Evolutionary conservation across 768 basidiomycete genomes (phyloP), one percentile per base, ranked within the genome.

Genomic region (Leccinum ochraceum): DNA sequence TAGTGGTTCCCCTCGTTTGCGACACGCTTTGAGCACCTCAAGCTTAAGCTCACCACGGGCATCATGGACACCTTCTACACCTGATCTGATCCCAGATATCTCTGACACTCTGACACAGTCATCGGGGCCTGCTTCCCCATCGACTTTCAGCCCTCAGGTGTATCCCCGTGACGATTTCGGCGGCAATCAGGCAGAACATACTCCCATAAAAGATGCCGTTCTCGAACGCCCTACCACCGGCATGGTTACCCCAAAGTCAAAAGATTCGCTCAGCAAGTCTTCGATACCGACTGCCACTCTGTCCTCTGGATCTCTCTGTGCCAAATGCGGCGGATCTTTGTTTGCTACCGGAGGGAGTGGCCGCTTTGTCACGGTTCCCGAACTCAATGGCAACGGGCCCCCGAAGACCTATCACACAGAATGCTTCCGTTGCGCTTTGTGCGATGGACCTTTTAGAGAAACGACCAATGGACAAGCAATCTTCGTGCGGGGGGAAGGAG

Each of bases 361-460:
- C 46, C 83, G 82, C 59, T 92, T 86, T 71, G 83, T 92, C 34
- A 89, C 88, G 2, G 83, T 92, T 30, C 89, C 90, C 7, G 83
- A 81, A 59, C 72, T 75, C 54, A 73, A 69, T 37, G 66, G 73
- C 2, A 69, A 66, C 58, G 77, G 77, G 17, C 74, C 76, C 24
- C 80, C 85, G n/a, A 81, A 81, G 70, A 79, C 81, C 22, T 94
- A 89, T 66, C 92, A 94, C 64, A 79, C 83, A 3, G 81, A 85
- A 48, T 94, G 92, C 70, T 93, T 94, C 73, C 84, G 81, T 56
- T 94, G 92, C 67, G 77, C 72, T 22, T 76, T 88, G 22, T 94
- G 92, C 66, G 77, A 83, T 49, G 80, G 82, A 17, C 68, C 78
- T 9, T 91, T 94, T 66, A 83, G 81, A 62, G 88, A 89, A 68